Evolutionary conservation across 2,329 filamentous ascomycete genomes (phyloP), one percentile per base, ranked within the genome.

Genomic region (Herpotrichia juniperi): DNA sequence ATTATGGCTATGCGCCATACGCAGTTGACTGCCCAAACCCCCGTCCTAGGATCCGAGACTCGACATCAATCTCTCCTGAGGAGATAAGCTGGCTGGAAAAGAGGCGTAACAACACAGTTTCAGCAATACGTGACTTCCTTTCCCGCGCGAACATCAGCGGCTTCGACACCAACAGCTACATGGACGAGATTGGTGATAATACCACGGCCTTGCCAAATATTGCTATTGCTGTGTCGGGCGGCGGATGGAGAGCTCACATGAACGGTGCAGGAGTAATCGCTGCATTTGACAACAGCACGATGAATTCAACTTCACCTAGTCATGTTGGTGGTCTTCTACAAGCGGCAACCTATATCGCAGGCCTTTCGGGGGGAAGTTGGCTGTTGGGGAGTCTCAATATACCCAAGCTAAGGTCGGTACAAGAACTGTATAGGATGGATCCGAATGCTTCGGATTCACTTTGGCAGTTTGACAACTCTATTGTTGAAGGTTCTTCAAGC

Each of bases 301-400:
- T 77, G 0, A 83, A 84, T 48, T 78, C 84, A 2, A 87, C 83
- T 0, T 72, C 61, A 2, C 62, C 75, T 3, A 89, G 89, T 7
- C 87, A 90, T 44, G 79, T 94, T 30, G 89, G 90, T 37, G 91
- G 91, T 3, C 76, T 94, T 56, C 77, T 94, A 53, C 91, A 94
- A 76, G 81, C 87, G 3, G 75, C 89, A 0, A 94, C 90, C 0
- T 94, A 94, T 67, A 67, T 94, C 6, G 80, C 89, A 3, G 90
- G 89, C n/a, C 79, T 94, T 2, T 92, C 88, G 9, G 90, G 91
- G 28, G 90, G 90, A 42, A 84, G 86, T 51, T 94, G 91, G 91
- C 78, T 93, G 10, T 83, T 93, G 3, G 88, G 89, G 11, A 89
- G 87, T 45, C 75, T 94, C 14, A 91, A 83, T 51, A 77, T 85